Conservation (phyloP, 2,329 filamentous ascomycete genomes). For the Cladobotryum mycophilum region DNA sequence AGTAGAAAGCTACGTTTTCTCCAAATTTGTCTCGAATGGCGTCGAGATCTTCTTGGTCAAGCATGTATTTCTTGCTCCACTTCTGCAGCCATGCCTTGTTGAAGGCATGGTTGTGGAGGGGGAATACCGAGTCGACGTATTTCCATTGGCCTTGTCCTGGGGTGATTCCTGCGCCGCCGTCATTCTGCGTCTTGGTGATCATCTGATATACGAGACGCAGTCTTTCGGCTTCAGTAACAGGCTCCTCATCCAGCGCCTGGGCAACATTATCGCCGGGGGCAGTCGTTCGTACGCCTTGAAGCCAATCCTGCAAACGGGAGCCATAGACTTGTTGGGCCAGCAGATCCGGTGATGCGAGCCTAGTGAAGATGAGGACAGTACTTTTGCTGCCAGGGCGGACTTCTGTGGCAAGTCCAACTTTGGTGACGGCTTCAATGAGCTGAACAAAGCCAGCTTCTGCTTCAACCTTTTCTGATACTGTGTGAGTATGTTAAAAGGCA, state of each 20-base stretch:
- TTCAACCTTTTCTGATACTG: constrained; percentile 52
- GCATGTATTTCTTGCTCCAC: constrained; percentile 64
- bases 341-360: constrained; percentile 67
- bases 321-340: constrained; percentile 78
- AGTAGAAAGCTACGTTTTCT: constrained; percentile 87
- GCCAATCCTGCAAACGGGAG: constrained; percentile 86
- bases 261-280: constrained; percentile 69
- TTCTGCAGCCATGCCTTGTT: constrained; percentile 71
- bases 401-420: constrained; percentile 79
- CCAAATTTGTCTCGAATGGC: constrained; percentile 72
- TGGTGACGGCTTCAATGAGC: constrained; percentile 67
- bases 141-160: constrained; percentile 65
- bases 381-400: constrained; percentile 72
- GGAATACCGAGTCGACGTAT: constrained; percentile 67
- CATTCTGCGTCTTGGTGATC: constrained; percentile 64
- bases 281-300: constrained; percentile 75
- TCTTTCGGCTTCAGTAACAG: constrained; percentile 81
- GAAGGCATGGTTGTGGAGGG: constrained; percentile 69
- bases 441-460: constrained; percentile 71
- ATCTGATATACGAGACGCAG: constrained; percentile 83
- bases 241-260: constrained; percentile 62
- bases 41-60: constrained; percentile 62
- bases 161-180: constrained; percentile 74
- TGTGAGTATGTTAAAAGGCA: constrained; percentile 9
- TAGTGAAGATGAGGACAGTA: constrained; percentile 77